phyloP scores from a whole-genome alignment of 2,329 filamentous ascomycete species.

The Pestalotiopsis sp. region DNA sequence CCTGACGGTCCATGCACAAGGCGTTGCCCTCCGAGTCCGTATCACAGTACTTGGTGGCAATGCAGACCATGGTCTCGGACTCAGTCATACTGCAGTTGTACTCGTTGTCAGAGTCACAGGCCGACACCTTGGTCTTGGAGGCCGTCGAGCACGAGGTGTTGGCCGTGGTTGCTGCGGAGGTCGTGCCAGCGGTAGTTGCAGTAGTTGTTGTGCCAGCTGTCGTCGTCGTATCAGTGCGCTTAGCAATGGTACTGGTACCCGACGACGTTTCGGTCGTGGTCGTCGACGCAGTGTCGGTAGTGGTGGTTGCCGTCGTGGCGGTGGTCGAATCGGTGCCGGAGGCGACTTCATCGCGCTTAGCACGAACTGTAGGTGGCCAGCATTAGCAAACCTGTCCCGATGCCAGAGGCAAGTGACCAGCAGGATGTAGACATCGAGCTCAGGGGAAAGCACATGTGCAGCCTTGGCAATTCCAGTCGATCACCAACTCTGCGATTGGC shows the following conservation, averaged over 20 bases:
- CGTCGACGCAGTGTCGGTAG: neutral
- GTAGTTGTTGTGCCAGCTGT: slow-evolving; percentile 4
- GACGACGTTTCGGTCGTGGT: neutral
- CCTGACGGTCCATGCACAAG: slow-evolving; percentile 43
- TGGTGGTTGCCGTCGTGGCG: neutral
- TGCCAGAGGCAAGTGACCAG: neutral
- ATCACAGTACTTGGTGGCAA: slow-evolving; percentile 44
- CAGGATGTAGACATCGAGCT: neutral
- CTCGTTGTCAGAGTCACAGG: slow-evolving; percentile 41
- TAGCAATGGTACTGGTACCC: slow-evolving; percentile 5
- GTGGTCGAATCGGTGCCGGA: neutral
- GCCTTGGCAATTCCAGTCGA: neutral
- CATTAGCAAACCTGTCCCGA: neutral
- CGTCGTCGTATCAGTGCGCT: slow-evolving; percentile 11
- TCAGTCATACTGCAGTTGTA: slow-evolving; percentile 40
- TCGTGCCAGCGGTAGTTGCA: slow-evolving; percentile 13
- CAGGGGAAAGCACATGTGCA: neutral
- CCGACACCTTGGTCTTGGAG: slow-evolving; percentile 31
- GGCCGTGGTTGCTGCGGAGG: slow-evolving; percentile 14
- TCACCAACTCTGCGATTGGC: neutral
- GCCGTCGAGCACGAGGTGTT: slow-evolving; percentile 29
- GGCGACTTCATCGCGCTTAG: neutral
- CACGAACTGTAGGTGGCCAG: neutral
- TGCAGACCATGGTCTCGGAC: slow-evolving; percentile 39
- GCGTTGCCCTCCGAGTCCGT: slow-evolving; percentile 37